phyloP scores from a whole-genome alignment of 78 protist species.

The Protostelium mycophagum region DNA sequence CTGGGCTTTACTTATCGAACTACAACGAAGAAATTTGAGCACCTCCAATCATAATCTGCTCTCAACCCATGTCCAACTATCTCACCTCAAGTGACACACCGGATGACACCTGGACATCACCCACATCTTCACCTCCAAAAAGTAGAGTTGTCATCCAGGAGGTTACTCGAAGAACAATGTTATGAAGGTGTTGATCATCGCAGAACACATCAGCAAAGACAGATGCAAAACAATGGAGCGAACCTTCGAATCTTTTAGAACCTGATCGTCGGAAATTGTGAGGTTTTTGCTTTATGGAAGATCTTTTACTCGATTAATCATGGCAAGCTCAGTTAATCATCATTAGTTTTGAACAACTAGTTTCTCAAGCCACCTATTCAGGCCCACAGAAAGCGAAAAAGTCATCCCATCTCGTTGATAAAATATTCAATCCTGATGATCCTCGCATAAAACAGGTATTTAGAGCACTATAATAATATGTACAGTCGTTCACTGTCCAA shows the following conservation, averaged over 20 bases:
- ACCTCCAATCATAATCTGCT: too few species aligned
- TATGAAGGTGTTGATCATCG: not conserved
- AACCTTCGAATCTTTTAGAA: not conserved
- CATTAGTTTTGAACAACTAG: not conserved
- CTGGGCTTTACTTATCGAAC: too few species aligned
- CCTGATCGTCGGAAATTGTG: not conserved
- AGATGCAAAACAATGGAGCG: not conserved
- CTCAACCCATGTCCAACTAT: too few species aligned
- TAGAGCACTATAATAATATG: too few species aligned
- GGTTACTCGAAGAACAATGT: too few species aligned
- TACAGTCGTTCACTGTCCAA: too few species aligned
- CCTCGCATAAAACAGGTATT: slow-evolving; percentile 3
- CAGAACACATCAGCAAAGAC: not conserved
- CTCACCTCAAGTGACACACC: too few species aligned
- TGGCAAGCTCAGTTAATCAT: not conserved
- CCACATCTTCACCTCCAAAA: not conserved
- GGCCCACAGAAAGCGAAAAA: not conserved
- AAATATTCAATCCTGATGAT: not conserved
- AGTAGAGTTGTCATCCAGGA: not conserved
- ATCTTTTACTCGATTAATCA: too few species aligned
- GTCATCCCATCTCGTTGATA: not conserved
- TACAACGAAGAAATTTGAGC: too few species aligned
- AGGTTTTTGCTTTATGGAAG: not conserved
- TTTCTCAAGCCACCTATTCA: not conserved
- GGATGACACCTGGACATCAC: not conserved